Conservation (phyloP, 352 stramenopile species). For the Globisporangium orthogonon region DNA sequence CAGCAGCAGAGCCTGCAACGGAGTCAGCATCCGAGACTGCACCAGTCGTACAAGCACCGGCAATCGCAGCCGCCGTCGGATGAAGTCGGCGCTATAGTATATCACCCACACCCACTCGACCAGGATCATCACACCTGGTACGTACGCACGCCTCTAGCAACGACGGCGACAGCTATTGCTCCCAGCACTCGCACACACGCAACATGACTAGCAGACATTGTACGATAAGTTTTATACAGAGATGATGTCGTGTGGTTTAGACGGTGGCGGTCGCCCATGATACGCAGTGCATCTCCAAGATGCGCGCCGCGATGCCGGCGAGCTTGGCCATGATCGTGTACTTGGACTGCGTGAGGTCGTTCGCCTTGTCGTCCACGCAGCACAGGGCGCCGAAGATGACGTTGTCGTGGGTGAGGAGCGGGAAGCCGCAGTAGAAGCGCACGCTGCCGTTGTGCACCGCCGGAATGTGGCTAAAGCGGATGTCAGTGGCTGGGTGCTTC, state of each 20-base stretch:
- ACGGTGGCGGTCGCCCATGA: not conserved
- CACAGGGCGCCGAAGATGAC: slow-evolving; percentile 42
- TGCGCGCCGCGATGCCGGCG: slow-evolving; percentile 28
- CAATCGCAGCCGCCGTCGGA: not conserved
- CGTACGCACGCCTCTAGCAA: not conserved
- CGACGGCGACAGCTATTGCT: too few relatives aligned
- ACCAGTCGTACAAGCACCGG: not conserved
- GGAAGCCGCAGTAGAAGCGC: slow-evolving; percentile 78
- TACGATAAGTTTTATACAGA: too few relatives aligned
- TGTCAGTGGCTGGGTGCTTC: slow-evolving; percentile 37
- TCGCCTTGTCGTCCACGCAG: slow-evolving; percentile 31
- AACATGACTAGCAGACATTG: not conserved
- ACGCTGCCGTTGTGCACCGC: slow-evolving; percentile 23
- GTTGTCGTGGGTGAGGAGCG: slow-evolving; percentile 30
- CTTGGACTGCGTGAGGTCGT: slow-evolving; percentile 32
- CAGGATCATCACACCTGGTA: not conserved
- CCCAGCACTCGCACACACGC: too few relatives aligned
- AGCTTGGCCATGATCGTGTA: slow-evolving; percentile 30
- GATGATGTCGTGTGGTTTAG: not conserved
- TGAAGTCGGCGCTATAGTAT: not conserved
- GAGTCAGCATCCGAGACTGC: not conserved
- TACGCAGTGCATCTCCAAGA: slow-evolving; percentile 19
- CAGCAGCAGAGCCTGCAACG: not conserved
- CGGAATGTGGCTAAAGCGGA: slow-evolving; percentile 37
- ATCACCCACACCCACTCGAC: not conserved